Evolutionary conservation across 2,329 filamentous ascomycete species (phyloP).

Genomic region (Coniochaeta sp.): DNA sequence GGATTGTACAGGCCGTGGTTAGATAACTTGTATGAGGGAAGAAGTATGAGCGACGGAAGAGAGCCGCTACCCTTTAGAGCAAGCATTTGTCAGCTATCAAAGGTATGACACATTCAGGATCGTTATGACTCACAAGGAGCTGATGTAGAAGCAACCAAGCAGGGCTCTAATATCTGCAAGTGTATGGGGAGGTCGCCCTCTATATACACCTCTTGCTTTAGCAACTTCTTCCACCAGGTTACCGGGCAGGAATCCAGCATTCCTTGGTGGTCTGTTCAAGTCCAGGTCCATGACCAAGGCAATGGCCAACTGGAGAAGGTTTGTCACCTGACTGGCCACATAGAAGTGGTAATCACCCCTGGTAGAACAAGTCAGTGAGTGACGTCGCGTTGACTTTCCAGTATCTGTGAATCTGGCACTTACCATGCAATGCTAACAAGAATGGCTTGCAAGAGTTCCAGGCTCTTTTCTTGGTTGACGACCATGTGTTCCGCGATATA

Average conservation of each 20-base stretch:
- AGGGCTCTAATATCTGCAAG: slow-evolving; percentile 29
- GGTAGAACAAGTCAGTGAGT: not conserved
- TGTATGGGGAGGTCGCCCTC: slow-evolving; percentile 15
- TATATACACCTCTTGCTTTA: slow-evolving; percentile 10
- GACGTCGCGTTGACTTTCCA: not conserved
- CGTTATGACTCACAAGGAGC: slow-evolving; percentile 19
- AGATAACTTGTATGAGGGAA: slow-evolving; percentile 22
- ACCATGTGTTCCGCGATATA: slow-evolving; percentile 28
- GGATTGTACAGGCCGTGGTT: slow-evolving; percentile 22
- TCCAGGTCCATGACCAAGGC: slow-evolving; percentile 29
- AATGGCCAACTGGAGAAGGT: slow-evolving; percentile 28
- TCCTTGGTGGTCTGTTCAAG: slow-evolving; percentile 21
- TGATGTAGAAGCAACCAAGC: slow-evolving; percentile 30
- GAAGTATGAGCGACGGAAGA: slow-evolving; percentile 23
- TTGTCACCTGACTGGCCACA: slow-evolving; percentile 26
- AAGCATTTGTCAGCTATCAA: not conserved
- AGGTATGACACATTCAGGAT: too few relatives aligned
- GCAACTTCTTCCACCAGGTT: slow-evolving; percentile 25
- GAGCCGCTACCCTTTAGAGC: slow-evolving; percentile 9
- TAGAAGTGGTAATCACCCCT: slow-evolving; percentile 33
- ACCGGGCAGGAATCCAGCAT: slow-evolving; percentile 14
- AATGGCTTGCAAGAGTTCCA: slow-evolving; percentile 29
- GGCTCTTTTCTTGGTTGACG: slow-evolving; percentile 23
- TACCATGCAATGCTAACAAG: slow-evolving; percentile 30
- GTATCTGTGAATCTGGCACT: slow-evolving; percentile 3